Conservation (phyloP, 106 monocot species). For the Ottelia alismoides region DNA sequence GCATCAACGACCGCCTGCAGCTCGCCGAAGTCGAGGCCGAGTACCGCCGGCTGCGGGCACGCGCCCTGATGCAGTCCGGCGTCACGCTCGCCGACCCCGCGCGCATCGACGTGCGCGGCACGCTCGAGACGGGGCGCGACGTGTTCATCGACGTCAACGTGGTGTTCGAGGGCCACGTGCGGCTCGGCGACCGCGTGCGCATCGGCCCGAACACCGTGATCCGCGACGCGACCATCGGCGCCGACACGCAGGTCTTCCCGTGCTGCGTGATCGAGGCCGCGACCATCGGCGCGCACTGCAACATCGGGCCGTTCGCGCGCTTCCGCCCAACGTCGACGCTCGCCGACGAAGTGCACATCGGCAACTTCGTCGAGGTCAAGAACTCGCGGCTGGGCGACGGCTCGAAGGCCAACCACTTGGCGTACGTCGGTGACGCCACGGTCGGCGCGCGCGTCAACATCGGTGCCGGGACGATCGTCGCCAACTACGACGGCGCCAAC, state of each 20-base stretch:
- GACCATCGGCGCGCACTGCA: background rate
- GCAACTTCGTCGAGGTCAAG: too few species aligned
- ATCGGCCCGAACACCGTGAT: background rate
- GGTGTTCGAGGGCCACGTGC: background rate
- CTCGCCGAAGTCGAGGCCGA: background rate
- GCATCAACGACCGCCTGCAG: background rate
- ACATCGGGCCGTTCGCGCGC: too few species aligned
- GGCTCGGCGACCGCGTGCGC: background rate
- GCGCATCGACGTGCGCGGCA: background rate
- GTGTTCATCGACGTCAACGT: background rate
- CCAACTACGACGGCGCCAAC: too few species aligned
- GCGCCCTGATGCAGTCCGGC: background rate
- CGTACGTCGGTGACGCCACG: too few species aligned
- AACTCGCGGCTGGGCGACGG: too few species aligned
- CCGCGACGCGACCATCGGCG: background rate
- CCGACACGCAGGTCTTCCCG: background rate
- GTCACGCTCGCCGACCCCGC: background rate
- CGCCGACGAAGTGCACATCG: too few species aligned
- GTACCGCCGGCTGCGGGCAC: background rate
- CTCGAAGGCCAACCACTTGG: too few species aligned
- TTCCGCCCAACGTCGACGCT: too few species aligned
- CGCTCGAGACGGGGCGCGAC: background rate
- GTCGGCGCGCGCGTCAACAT: too few species aligned
- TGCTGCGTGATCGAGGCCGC: background rate
- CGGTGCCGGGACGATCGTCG: too few species aligned